Base-by-base conservation (phyloP, 2,329 filamentous ascomycete genomes). In the Phialemonium atrogriseum region DNA sequence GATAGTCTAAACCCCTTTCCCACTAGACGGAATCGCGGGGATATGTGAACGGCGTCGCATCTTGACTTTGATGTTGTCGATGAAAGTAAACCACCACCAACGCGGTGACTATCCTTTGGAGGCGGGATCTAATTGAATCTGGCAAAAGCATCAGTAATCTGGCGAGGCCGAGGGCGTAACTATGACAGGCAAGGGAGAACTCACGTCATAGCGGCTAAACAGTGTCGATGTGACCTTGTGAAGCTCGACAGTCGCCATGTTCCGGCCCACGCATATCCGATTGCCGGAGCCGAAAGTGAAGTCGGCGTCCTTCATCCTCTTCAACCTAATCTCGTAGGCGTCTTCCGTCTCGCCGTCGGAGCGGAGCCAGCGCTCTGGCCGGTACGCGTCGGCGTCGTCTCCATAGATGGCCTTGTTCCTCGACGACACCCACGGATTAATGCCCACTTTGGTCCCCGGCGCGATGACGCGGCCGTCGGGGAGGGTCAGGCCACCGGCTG, bases 301-400 rank as follows among this genome's bases (percentile, higher is more conserved):
- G 24, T 55, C 60, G 0, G 52, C 40, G 12, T 46, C 44, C 20
- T 59, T 60, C 50, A 58, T 60, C 7, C 41, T 36, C 11, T 46
- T 39, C 16, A 56, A 37, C 3, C 64, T 51, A 27, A 36, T 35
- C 35, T 54, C 34, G 30, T 49, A 64, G 3, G 37, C 48, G 5
- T 46, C 51, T 4, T 49, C 42, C 6, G 36, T 47, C 43, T 64
- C 60, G n/a, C n/a, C n/a, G 10, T 45, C 43, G 3, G 40, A 35
- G 12, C 44, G 42, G 11, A 70, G 43, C 62, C 64, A 71, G 14
- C 67, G 50, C 39, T 66, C 63, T 0, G 66, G 64, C 4, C 50
- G 49, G 44, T 67, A 71, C 5, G 43, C 37, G 11, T 64, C 55
- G 1, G 57, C 54, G 36, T 70, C 64, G 0, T 53, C 41, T 2